A percentile compares a stretch with the other conserved stretches of the same genome.
phyloP scores from a whole-genome alignment of 2,329 filamentous ascomycete species.

The Curvularia eragrostidis region DNA sequence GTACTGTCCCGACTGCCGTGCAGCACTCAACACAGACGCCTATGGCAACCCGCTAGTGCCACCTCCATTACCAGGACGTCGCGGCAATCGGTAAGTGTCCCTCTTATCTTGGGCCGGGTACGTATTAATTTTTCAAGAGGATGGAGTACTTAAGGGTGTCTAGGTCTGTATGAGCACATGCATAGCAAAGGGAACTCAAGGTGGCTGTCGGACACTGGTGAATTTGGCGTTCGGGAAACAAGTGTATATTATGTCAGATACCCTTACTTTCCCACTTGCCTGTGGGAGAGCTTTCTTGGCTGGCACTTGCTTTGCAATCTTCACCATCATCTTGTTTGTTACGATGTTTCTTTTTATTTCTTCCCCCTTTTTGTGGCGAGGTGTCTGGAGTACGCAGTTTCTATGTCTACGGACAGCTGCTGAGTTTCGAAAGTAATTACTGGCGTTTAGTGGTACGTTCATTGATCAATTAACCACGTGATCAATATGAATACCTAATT shows the following conservation, averaged over 20 bases:
- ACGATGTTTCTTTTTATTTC: neutral
- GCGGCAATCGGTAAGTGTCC: conserved; percentile 44
- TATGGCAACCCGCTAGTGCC: conserved; percentile 45
- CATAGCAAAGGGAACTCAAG: neutral
- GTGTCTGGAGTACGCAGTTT: conserved; percentile 1
- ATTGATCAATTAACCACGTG: neutral
- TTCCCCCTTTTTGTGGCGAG: neutral
- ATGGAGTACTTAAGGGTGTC: conserved; percentile 41
- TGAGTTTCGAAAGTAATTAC: neutral
- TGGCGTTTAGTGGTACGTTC: neutral
- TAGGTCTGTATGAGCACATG: conserved; percentile 20
- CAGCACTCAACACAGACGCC: conserved; percentile 36
- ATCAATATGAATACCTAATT: neutral
- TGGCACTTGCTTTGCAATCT: neutral
- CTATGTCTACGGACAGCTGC: conserved; percentile 7
- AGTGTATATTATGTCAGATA: neutral
- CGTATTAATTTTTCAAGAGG: conserved; percentile 45
- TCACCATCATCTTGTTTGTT: neutral
- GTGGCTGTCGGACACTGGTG: neutral
- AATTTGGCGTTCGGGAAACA: neutral
- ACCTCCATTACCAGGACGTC: conserved; percentile 42
- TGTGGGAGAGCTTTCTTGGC: neutral
- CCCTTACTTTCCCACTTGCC: neutral
- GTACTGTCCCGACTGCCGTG: conserved; percentile 78
- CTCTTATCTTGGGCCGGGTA: conserved; percentile 23